These are phyloP conservation scores for Scheffersomyces spartinae DNA, from an alignment of 805 yeast genomes.

Conservation along the genomic window DNA sequence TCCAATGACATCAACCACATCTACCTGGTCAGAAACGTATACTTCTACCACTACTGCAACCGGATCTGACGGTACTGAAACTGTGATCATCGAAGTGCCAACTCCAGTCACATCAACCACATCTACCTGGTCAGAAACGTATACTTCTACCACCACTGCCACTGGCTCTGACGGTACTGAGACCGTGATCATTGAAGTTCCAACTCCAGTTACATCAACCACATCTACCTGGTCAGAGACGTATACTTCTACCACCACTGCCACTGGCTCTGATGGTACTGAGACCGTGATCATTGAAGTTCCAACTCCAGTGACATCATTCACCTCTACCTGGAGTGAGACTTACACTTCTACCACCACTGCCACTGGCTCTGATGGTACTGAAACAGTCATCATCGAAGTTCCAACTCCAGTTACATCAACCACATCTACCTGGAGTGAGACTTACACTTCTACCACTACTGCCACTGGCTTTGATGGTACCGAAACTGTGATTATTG, in stretches of 20 bases:
- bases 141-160: constrained; percentile 3
- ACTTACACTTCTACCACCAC: constrained; percentile 4
- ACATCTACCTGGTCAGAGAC: constrained; percentile 6
- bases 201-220: too few relatives aligned
- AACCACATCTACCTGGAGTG: constrained; percentile 6
- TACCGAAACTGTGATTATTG: constrained; percentile 6
- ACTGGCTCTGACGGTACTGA: constrained; percentile 4
- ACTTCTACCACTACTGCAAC: constrained; percentile 4
- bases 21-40: constrained; percentile 1
- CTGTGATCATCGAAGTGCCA: constrained; percentile 5
- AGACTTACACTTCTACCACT: constrained; percentile 4
- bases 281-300: constrained; percentile 7
- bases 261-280: constrained; percentile 3
- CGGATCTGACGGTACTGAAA: constrained; percentile 3
- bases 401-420: constrained; percentile 6
- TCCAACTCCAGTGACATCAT: constrained; percentile 7
- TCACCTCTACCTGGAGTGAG: constrained; percentile 3
- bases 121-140: constrained; percentile 1
- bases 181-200: constrained; percentile 5
- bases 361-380: constrained; percentile 3
- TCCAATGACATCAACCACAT: constrained; percentile 5
- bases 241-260: constrained; percentile 4
- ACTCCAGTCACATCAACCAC: constrained; percentile 6
- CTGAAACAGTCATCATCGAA: constrained; percentile 4
- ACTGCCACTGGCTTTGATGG: constrained; percentile 3